Percentiles rank a stretch among this genome's conserved stretches.
These are phyloP conservation scores for Berberis thunbergii DNA, from an alignment of 164 flowering plant genomes.

Conservation along the genomic window DNA sequence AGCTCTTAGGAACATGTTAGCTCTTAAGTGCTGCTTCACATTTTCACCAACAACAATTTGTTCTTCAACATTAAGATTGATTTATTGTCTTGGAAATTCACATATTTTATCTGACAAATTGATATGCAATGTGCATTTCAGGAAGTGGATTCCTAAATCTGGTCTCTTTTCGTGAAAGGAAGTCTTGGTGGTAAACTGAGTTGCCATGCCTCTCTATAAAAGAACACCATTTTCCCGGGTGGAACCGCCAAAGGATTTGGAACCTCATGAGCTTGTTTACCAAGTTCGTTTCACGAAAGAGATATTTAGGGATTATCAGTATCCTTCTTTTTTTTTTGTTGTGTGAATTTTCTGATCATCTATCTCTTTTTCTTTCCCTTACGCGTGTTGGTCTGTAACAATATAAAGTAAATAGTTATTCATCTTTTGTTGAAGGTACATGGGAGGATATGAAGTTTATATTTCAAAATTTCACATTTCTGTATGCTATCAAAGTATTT, in stretches of 20 bases:
- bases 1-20: too few relatives aligned
- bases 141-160: slow-evolving; percentile 1
- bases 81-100: too few relatives aligned
- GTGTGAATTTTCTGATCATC: neutral
- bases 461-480: neutral
- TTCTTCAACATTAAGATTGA: too few relatives aligned
- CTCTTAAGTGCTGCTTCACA: too few relatives aligned
- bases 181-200: slow-evolving; percentile 9
- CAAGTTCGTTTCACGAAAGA: slow-evolving; percentile 94
- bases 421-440: too few relatives aligned
- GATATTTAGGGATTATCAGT: slow-evolving; percentile 77
- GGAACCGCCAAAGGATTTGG: slow-evolving; percentile 62
- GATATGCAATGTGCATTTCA: slow-evolving; percentile 1
- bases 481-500: slow-evolving; percentile 7
- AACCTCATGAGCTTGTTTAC: slow-evolving; percentile 64
- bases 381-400: neutral
- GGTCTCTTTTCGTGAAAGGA: neutral
- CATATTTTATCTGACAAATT: neutral
- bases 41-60: too few relatives aligned
- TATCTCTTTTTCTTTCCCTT: neutral
- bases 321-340: slow-evolving; percentile 31
- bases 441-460: too few relatives aligned
- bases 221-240: slow-evolving; percentile 51
- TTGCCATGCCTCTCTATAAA: slow-evolving; percentile 65
- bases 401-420: too few relatives aligned